Conservation (phyloP, 495 filamentous ascomycete species). For the Tetracladium setigerum region DNA sequence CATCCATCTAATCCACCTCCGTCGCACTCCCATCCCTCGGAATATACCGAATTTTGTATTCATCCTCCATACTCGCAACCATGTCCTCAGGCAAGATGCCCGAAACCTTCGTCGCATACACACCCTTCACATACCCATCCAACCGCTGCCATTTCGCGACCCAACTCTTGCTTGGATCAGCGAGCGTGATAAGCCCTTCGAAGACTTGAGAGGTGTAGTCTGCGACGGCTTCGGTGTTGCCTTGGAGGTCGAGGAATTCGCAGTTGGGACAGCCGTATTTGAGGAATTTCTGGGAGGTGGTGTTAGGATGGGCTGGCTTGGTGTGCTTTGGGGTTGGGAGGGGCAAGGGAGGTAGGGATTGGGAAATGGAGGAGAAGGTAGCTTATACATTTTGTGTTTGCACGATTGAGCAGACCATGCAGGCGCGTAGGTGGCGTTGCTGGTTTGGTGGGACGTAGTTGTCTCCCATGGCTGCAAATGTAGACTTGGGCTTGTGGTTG, state of each 20-base stretch:
- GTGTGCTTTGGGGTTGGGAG: background rate
- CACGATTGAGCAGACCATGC: conserved; percentile 96
- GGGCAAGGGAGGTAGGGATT: background rate
- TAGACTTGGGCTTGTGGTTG: no score
- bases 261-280: conserved; percentile 92
- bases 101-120: conserved; percentile 90
- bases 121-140: conserved; percentile 74
- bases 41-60: conserved; percentile 59
- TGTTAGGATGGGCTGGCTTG: conserved; percentile 13
- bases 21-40: conserved; percentile 50
- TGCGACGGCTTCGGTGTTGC: conserved; percentile 69
- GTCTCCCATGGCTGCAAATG: background rate
- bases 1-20: conserved; percentile 27
- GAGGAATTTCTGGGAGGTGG: conserved; percentile 58
- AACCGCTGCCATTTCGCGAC: conserved; percentile 92
- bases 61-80: conserved; percentile 56
- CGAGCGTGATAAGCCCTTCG: conserved; percentile 77
- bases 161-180: conserved; percentile 76
- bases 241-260: conserved; percentile 79
- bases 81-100: conserved; percentile 61
- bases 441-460: conserved; percentile 60
- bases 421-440: conserved; percentile 80
- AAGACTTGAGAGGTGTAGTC: conserved; percentile 94
- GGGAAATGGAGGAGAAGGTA: conserved; percentile 3
- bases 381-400: conserved; percentile 61